phyloP scores from a whole-genome alignment of 768 basidiomycete genomes.

The Termitomyces sp. region DNA sequence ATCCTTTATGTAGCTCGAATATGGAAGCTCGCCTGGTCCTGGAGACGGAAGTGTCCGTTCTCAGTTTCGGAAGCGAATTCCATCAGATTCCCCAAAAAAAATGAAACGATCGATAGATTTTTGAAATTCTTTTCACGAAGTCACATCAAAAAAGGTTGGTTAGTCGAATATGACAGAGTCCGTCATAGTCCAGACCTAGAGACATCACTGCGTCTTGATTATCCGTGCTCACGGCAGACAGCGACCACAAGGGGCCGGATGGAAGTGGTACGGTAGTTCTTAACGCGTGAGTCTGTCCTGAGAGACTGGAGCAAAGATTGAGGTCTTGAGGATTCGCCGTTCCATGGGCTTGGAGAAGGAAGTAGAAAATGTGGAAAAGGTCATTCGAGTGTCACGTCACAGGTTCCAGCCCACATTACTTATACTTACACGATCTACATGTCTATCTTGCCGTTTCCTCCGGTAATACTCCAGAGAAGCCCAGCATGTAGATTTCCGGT shows the following conservation, averaged over 20 bases:
- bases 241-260: conserved; percentile 2
- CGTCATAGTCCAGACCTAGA: neutral
- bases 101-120: neutral
- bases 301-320: conserved; percentile 1
- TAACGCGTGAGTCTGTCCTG: conserved; percentile 6
- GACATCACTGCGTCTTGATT: neutral
- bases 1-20: neutral
- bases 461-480: conserved; percentile 12
- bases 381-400: conserved; percentile 14
- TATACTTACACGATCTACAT: neutral
- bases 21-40: neutral
- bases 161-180: neutral
- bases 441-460: conserved; percentile 3
- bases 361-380: conserved; percentile 7
- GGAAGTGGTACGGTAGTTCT: conserved; percentile 4
- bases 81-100: neutral
- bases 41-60: neutral
- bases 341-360: neutral
- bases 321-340: neutral
- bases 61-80: neutral
- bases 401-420: conserved; percentile 2
- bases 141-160: neutral
- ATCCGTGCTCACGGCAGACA: neutral
- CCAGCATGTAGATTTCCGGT: conserved; percentile 4
- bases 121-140: neutral